phyloP scores from a whole-genome alignment of 805 yeast genomes.

The Vanderwaltozyma tropicalis region DNA sequence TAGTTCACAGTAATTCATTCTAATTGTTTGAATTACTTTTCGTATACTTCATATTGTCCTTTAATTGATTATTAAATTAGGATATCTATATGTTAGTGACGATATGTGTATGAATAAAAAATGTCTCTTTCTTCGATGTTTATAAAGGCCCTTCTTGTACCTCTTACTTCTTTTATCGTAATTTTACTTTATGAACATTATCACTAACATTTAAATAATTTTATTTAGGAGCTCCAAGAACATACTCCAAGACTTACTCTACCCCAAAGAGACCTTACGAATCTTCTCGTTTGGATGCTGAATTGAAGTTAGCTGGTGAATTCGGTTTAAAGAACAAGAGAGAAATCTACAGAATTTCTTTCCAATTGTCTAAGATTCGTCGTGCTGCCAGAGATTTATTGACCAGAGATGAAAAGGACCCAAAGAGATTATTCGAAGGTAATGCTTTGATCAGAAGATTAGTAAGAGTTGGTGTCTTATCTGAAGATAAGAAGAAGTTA shows the following conservation, averaged over 20 bases:
- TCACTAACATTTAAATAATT: neutral
- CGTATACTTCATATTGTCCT: no score
- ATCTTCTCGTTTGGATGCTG: conserved; percentile 98
- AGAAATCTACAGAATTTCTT: conserved; percentile 99
- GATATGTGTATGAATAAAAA: neutral
- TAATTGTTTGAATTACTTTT: no score
- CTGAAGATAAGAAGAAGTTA: conserved; percentile 99
- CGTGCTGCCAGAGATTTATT: conserved; percentile 99
- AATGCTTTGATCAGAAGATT: conserved; percentile 99
- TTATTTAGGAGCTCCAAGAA: conserved; percentile 86
- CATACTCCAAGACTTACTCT: conserved; percentile 98
- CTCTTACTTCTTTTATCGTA: conserved; percentile 3
- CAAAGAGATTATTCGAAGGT: conserved; percentile 99
- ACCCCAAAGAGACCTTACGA: conserved; percentile 99
- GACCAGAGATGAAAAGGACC: conserved; percentile 99
- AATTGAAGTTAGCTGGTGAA: conserved; percentile 98
- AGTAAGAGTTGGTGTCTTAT: conserved; percentile 96
- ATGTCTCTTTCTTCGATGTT: conserved; percentile 1
- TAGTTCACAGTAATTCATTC: no score
- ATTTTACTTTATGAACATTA: no score
- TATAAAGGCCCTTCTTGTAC: conserved; percentile 12
- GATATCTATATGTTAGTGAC: no score
- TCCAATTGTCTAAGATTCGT: conserved; percentile 98
- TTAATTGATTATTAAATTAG: no score
- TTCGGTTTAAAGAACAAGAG: conserved; percentile 99